Percentiles rank a stretch among this genome's conserved stretches.
These are phyloP conservation scores for Clavariopsis aquatica DNA, from an alignment of 495 filamentous ascomycete genomes.

Conservation along the genomic window DNA sequence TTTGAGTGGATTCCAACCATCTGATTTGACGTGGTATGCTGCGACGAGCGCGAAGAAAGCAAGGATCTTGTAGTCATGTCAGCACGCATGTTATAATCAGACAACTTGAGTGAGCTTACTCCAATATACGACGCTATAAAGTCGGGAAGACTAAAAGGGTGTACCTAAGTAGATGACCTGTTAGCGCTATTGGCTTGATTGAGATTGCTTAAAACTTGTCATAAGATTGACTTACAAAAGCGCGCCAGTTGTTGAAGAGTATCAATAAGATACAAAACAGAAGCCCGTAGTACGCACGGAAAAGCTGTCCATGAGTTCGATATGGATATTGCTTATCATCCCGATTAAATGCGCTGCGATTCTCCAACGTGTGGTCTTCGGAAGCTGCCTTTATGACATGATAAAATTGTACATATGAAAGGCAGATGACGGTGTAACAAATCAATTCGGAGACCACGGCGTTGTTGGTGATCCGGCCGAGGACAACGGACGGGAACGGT, in stretches of 20 bases:
- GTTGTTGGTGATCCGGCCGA: slow-evolving; percentile 49
- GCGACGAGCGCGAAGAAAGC: slow-evolving; percentile 41
- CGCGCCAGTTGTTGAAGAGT: slow-evolving; percentile 51
- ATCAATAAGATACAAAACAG: slow-evolving; percentile 48
- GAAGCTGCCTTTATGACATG: slow-evolving; percentile 36
- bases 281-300: slow-evolving; percentile 52
- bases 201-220: not conserved
- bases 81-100: not conserved
- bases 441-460: slow-evolving; percentile 51
- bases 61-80: slow-evolving; percentile 30
- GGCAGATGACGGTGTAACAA: slow-evolving; percentile 50
- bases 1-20: slow-evolving; percentile 39
- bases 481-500: slow-evolving; percentile 42
- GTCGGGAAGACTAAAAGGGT: slow-evolving; percentile 41
- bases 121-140: slow-evolving; percentile 54
- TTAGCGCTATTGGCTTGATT: not conserved
- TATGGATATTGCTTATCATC: slow-evolving; percentile 52
- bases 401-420: slow-evolving; percentile 50
- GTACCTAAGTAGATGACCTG: not conserved
- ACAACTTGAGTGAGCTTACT: slow-evolving; percentile 40
- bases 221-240: slow-evolving; percentile 45
- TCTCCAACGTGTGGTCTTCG: slow-evolving; percentile 41
- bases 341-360: slow-evolving; percentile 47
- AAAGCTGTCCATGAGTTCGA: slow-evolving; percentile 52
- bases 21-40: slow-evolving; percentile 42